Conservation (phyloP, 495 filamentous ascomycete genomes). For the Xanthoparmelia taractica region DNA sequence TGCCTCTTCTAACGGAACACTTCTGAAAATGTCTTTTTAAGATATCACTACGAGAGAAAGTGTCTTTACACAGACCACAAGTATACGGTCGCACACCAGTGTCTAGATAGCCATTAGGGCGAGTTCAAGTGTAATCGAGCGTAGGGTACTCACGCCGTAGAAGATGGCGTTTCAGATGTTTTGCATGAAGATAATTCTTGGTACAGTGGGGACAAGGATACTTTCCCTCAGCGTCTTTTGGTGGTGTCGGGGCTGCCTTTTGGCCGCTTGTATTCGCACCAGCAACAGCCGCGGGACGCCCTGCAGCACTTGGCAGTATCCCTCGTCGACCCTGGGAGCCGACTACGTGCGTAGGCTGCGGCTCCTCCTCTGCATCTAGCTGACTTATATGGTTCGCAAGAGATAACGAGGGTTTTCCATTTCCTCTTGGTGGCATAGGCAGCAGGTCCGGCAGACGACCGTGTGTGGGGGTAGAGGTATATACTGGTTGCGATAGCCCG, state of each 20-base stretch:
- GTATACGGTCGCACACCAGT: conserved; percentile 95
- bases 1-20: conserved; percentile 89
- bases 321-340: conserved; percentile 85
- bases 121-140: conserved; percentile 20
- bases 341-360: conserved; percentile 77
- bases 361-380: conserved; percentile 29
- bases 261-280: conserved; percentile 41
- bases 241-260: conserved; percentile 71
- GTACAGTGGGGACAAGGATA: conserved; percentile 95
- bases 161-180: conserved; percentile 94
- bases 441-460: conserved; percentile 17
- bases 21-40: conserved; percentile 98
- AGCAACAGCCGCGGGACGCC: conserved; percentile 58
- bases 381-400: conserved; percentile 2
- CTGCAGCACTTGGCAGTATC: conserved; percentile 82
- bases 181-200: conserved; percentile 95
- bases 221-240: conserved; percentile 93
- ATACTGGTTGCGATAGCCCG: conserved; percentile 4
- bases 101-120: conserved; percentile 46
- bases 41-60: conserved; percentile 97
- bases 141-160: conserved; percentile 70
- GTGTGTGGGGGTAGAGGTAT: conserved; percentile 13
- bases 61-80: conserved; percentile 94
- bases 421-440: conserved; percentile 14
- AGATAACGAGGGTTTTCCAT: background rate